These are phyloP conservation scores for Omphalotus guepiniiformis DNA, from an alignment of 768 basidiomycete genomes.

Conservation along the genomic window DNA sequence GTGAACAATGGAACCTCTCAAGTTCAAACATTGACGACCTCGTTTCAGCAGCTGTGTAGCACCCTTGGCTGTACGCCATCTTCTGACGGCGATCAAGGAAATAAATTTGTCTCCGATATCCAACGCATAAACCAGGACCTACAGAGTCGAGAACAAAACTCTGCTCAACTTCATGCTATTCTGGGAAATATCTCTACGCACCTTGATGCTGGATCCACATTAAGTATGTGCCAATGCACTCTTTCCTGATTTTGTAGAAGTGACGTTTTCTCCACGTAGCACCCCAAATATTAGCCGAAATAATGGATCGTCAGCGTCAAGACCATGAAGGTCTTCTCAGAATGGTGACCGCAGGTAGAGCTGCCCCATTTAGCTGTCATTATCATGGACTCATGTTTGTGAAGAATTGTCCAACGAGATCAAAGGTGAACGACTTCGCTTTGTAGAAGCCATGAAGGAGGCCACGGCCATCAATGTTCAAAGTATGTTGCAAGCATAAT, in stretches of 20 bases:
- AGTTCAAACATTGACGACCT: constrained; percentile 56
- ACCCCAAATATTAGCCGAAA: constrained; percentile 50
- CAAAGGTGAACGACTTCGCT: constrained; percentile 77
- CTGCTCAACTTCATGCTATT: constrained; percentile 34
- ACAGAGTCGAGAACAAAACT: constrained; percentile 31
- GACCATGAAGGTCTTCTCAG: constrained; percentile 71
- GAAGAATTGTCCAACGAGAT: constrained; percentile 76
- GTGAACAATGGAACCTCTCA: constrained; percentile 74
- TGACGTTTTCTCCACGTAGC: constrained; percentile 32
- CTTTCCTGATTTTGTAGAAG: constrained; percentile 13
- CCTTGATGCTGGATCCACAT: constrained; percentile 18
- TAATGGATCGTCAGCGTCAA: constrained; percentile 66
- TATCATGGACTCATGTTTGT: neutral
- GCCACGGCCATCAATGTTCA: constrained; percentile 87
- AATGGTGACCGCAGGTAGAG: constrained; percentile 57
- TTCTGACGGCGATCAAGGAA: constrained; percentile 8
- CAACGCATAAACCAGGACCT: constrained; percentile 30
- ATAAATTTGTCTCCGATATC: constrained; percentile 31
- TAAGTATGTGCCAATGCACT: constrained; percentile 12
- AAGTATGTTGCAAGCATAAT: constrained; percentile 33
- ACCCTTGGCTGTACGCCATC: constrained; percentile 38
- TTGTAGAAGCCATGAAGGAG: constrained; percentile 94
- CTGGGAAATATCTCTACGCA: constrained; percentile 33
- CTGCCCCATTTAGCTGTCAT: neutral
- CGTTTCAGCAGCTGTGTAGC: constrained; percentile 56